phyloP scores from a whole-genome alignment of 768 basidiomycete species.

The Boletellus ananas region DNA sequence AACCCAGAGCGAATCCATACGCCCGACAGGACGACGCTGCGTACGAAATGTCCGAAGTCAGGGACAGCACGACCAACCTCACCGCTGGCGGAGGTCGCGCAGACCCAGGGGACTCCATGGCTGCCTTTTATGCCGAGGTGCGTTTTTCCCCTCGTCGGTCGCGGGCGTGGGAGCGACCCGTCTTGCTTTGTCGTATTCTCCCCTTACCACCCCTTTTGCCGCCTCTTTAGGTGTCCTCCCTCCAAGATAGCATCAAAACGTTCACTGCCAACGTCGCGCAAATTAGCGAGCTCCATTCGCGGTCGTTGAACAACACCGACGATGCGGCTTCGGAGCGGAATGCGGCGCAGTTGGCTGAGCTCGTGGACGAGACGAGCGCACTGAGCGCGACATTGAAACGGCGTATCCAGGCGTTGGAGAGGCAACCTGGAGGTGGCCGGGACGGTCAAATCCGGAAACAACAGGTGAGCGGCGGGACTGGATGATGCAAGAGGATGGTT shows the following conservation, averaged over 20 bases:
- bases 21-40: slow-evolving; percentile 54
- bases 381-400: slow-evolving; percentile 67
- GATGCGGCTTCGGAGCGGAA: slow-evolving; percentile 61
- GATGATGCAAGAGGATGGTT: slow-evolving; percentile 5
- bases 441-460: slow-evolving; percentile 74
- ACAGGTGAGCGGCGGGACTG: slow-evolving; percentile 45
- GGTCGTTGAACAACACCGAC: slow-evolving; percentile 73
- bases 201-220: background rate
- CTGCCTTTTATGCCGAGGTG: slow-evolving; percentile 73
- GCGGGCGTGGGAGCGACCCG: background rate
- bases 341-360: slow-evolving; percentile 58
- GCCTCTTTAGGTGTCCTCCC: slow-evolving; percentile 57
- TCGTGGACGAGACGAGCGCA: slow-evolving; percentile 68
- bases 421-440: slow-evolving; percentile 57
- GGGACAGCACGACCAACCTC: slow-evolving; percentile 52
- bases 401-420: slow-evolving; percentile 68
- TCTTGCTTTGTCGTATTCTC: background rate
- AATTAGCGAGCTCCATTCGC: slow-evolving; percentile 71
- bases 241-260: slow-evolving; percentile 65
- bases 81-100: slow-evolving; percentile 31
- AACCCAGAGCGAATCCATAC: slow-evolving; percentile 55
- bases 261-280: slow-evolving; percentile 68
- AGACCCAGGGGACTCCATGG: slow-evolving; percentile 58
- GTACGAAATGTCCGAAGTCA: slow-evolving; percentile 73
- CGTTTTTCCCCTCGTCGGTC: slow-evolving; percentile 12